These are phyloP conservation scores for Hypomyces perniciosus DNA, from an alignment of 2,329 filamentous ascomycete species.

Conservation along the genomic window DNA sequence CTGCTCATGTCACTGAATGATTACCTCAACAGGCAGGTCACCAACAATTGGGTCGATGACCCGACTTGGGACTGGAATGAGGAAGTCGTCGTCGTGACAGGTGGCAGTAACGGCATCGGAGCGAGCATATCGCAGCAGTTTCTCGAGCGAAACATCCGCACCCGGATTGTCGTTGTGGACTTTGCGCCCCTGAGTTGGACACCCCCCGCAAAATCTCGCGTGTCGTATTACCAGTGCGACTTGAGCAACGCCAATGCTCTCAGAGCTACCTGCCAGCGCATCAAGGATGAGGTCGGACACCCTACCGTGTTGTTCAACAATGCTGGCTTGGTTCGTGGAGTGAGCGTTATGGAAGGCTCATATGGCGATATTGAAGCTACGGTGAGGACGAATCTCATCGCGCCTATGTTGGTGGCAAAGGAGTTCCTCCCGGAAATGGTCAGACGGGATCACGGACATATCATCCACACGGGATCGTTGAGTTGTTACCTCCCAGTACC, in stretches of 20 bases:
- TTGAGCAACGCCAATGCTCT: slow-evolving; percentile 28
- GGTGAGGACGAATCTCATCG: slow-evolving; percentile 44
- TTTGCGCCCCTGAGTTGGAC: slow-evolving; percentile 26
- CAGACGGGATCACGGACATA: slow-evolving; percentile 53
- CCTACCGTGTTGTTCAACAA: slow-evolving; percentile 34
- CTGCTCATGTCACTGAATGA: slow-evolving; percentile 17
- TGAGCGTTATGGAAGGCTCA: slow-evolving; percentile 23
- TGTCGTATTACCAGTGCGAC: slow-evolving; percentile 31
- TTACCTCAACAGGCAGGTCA: slow-evolving; percentile 18
- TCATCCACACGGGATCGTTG: slow-evolving; percentile 56
- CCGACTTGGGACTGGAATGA: slow-evolving; percentile 27
- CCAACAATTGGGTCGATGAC: slow-evolving; percentile 22
- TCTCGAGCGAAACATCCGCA: slow-evolving; percentile 19
- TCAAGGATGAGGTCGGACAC: slow-evolving; percentile 29
- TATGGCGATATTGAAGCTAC: slow-evolving; percentile 26
- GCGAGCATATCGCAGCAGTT: slow-evolving; percentile 25
- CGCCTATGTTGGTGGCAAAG: slow-evolving; percentile 52
- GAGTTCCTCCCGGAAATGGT: slow-evolving; percentile 58
- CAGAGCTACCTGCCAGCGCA: slow-evolving; percentile 20
- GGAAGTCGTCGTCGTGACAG: slow-evolving; percentile 34
- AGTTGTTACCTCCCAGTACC: slow-evolving; percentile 49
- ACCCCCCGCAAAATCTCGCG: slow-evolving; percentile 12
- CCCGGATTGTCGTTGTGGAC: slow-evolving; percentile 30
- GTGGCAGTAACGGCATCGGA: slow-evolving; percentile 36
- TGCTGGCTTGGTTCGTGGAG: slow-evolving; percentile 25